Percentiles rank a stretch among this genome's conserved stretches.
phyloP scores from a whole-genome alignment of 257 asterid species.

The Eustoma russellianum region DNA sequence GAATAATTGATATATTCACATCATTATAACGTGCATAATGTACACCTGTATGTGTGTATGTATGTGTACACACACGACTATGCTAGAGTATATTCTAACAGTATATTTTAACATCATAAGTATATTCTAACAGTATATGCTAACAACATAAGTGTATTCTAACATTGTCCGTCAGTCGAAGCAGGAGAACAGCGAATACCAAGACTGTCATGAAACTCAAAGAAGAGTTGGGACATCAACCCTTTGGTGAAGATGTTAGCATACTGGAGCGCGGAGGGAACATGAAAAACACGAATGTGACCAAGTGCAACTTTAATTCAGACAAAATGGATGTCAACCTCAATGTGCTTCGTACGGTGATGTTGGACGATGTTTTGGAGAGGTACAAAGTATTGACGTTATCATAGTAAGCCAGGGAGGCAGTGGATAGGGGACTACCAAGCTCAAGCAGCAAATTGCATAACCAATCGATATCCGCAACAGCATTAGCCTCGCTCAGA shows the following conservation, averaged over 20 bases:
- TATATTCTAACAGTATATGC: no score
- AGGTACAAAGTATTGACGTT: neutral
- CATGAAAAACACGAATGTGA: neutral
- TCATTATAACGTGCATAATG: no score
- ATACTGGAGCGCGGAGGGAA: neutral
- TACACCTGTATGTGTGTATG: no score
- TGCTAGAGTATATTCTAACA: no score
- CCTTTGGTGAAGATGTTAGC: constrained; percentile 2
- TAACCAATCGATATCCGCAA: neutral
- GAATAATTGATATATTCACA: no score
- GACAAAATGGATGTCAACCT: neutral
- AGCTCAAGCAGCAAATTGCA: neutral
- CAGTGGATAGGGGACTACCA: neutral
- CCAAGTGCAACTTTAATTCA: neutral
- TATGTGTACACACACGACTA: no score
- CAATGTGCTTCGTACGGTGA: neutral
- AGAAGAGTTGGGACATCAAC: neutral
- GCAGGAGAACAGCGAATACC: neutral
- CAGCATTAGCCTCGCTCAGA: neutral
- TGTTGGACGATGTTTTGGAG: neutral
- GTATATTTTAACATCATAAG: no score
- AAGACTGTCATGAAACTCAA: neutral
- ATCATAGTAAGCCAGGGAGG: neutral
- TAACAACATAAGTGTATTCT: no score
- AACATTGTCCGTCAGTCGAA: neutral